Base-by-base conservation (phyloP, 345 rosid genomes). In the Bruguiera gymnorhiza region DNA sequence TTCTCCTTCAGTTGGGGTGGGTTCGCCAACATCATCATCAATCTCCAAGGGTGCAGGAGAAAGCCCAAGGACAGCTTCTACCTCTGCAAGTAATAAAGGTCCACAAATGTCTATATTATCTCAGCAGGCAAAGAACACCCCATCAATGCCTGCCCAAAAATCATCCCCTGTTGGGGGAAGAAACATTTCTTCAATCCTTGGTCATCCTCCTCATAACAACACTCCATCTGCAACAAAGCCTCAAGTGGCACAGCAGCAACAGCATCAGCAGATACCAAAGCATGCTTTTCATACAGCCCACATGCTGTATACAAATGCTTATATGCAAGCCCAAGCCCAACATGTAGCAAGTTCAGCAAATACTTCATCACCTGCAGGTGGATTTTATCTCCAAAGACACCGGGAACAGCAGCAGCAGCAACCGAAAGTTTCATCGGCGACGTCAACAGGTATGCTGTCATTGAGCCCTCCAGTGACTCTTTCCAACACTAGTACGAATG, bases 31-130 rank as follows among this genome's bases (percentile, higher is more conserved):
- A 2, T 78, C 93, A 11, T 88, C 97, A 27, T 89, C 97, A 0
- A 77, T 92, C 62, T 92, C 99, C 53, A 92, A 91, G 80, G 85
- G 91, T 62, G 83, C 94, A 6, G 86, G 97, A 54, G 99, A 96
- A 65, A 92, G 97, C 76, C 99, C 98, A 24, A 85, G 94, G 76
- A 89, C 97, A 58, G 82, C 84, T 59, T 80, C 93, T 9, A 68
- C 85, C 8, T 84, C 96, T 30, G 71, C 87, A 0, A 81, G 78
- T 69, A 90, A 86, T 79, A 96, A 90, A 76, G 75, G 80, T 66
- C 88, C 87, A 54, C 99, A 90, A 75, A 80, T 86, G 70, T 83
- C 96, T 8, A 24, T 80, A 2, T 69, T 88, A 36, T 79, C 93
- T 36, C 97, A 89, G 77, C 97, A 87, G 63, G 73, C 76, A 6